Evolutionary conservation across 441 rosid species (phyloP).

Genomic region (Jatropha podagrica): DNA sequence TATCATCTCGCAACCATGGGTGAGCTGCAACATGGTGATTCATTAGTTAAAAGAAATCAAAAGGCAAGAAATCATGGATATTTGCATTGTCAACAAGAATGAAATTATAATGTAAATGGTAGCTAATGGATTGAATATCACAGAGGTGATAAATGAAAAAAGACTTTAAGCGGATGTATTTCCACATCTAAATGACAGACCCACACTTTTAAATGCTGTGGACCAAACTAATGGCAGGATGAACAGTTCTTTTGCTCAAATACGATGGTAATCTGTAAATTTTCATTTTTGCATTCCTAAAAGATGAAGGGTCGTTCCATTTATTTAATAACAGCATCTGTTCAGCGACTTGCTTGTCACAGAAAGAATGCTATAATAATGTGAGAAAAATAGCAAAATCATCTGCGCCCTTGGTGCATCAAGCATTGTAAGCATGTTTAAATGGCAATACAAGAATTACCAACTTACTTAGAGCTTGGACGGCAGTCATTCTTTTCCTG

Average conservation of each 20-base stretch:
- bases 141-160: neutral
- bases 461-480: slow-evolving; percentile 88
- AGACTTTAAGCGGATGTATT: neutral
- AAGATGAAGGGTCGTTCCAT: neutral
- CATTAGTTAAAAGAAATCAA: slow-evolving; percentile 4
- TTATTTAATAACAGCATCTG: neutral
- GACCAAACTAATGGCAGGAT: neutral
- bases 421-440: neutral
- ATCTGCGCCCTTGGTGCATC: neutral
- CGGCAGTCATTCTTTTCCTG: slow-evolving; percentile 92
- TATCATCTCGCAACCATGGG: slow-evolving; percentile 80
- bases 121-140: neutral
- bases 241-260: neutral
- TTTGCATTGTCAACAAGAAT: neutral
- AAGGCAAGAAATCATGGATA: neutral
- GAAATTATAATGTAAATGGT: neutral
- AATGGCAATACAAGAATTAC: slow-evolving; percentile 4
- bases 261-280: too few species aligned
- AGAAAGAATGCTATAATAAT: neutral
- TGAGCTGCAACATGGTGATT: slow-evolving; percentile 53
- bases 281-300: neutral
- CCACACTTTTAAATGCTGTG: neutral
- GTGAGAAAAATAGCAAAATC: neutral
- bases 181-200: neutral
- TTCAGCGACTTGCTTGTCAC: neutral